These are phyloP conservation scores for Stygiomarasmius scandens DNA, from an alignment of 1,284 basidiomycete species.

Conservation along the genomic window DNA sequence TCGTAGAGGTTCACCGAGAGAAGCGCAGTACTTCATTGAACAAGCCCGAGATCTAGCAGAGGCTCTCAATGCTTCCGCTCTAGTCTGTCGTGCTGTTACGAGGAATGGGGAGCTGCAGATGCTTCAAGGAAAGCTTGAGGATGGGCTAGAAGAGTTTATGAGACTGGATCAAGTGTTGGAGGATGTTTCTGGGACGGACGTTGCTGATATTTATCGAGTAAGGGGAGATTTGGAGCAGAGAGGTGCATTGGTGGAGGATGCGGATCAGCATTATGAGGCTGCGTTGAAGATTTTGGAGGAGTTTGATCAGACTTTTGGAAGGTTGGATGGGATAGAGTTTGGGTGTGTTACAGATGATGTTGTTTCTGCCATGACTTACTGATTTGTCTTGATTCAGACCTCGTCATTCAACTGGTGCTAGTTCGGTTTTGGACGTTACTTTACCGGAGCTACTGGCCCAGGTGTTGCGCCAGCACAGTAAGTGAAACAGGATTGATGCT, in stretches of 20 bases:
- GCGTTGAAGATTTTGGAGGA: conserved; percentile 60
- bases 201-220: conserved; percentile 64
- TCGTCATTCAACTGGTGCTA: conserved; percentile 44
- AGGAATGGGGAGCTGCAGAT: conserved; percentile 71
- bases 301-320: conserved; percentile 54
- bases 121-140: conserved; percentile 58
- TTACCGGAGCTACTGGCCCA: conserved; percentile 68
- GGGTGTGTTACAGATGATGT: conserved; percentile 37
- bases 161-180: conserved; percentile 52
- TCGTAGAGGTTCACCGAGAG: conserved; percentile 75
- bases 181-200: conserved; percentile 53
- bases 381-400: conserved; percentile 31
- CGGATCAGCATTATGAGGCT: conserved; percentile 53
- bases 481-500: too few relatives aligned
- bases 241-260: conserved; percentile 48
- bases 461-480: conserved; percentile 77
- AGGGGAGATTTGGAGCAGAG: conserved; percentile 61
- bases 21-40: conserved; percentile 80
- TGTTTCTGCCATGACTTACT: conserved; percentile 13
- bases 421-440: conserved; percentile 55
- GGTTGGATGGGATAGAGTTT: conserved; percentile 48
- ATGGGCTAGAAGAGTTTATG: conserved; percentile 54
- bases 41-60: conserved; percentile 73
- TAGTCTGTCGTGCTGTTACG: conserved; percentile 65
- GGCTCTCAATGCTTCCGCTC: conserved; percentile 64